phyloP scores from a whole-genome alignment of 1,284 basidiomycete genomes.

The Pterulicium gracile region DNA sequence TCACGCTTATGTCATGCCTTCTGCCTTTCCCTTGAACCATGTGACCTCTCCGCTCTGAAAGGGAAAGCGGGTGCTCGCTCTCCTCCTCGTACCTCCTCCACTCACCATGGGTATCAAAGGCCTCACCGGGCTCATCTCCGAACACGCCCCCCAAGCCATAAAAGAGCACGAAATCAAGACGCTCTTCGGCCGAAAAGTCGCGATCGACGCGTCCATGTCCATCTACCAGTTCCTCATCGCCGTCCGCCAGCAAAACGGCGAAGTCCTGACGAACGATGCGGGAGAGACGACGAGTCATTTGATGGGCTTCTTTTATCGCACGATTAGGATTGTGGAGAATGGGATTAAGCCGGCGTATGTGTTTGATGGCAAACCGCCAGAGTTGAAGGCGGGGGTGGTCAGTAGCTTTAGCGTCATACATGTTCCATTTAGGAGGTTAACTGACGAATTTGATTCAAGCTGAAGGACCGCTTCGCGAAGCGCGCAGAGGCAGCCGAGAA shows the following conservation, averaged over 20 bases:
- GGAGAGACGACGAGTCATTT: conserved; percentile 97
- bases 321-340: conserved; percentile 97
- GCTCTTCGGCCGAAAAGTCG: conserved; percentile 95
- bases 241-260: conserved; percentile 91
- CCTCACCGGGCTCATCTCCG: conserved; percentile 79
- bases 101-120: conserved; percentile 83
- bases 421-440: background rate
- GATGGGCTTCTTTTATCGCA: conserved; percentile 98
- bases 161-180: conserved; percentile 95
- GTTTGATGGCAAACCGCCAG: conserved; percentile 97
- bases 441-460: conserved; percentile 30
- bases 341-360: conserved; percentile 98
- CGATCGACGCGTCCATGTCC: conserved; percentile 96
- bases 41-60: too few relatives aligned
- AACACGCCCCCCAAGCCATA: conserved; percentile 84
- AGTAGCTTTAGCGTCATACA: conserved; percentile 23
- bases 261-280: conserved; percentile 92
- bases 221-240: conserved; percentile 97
- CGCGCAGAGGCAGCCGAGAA: conserved; percentile 92
- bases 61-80: too few relatives aligned
- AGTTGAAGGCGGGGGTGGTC: conserved; percentile 93
- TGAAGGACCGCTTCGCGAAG: conserved; percentile 86
- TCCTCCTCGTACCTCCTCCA: background rate
- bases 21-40: too few relatives aligned
- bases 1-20: too few relatives aligned